A percentile compares a stretch with the other conserved stretches of the same genome.
Evolutionary conservation across 1,284 basidiomycete genomes (phyloP).

Genomic region (Cerioporus squamosus): DNA sequence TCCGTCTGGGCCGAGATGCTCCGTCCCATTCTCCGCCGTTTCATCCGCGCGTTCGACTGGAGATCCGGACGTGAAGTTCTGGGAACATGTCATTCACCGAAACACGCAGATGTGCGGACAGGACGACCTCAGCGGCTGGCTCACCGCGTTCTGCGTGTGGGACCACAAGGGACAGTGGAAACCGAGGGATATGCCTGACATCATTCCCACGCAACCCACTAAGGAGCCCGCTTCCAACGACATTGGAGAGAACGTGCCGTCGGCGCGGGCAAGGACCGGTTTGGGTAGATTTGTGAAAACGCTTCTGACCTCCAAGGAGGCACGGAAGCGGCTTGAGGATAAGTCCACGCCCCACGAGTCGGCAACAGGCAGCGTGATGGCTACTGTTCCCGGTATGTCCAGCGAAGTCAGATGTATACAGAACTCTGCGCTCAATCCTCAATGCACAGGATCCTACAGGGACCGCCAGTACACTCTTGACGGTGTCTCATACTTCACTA

Average conservation of each 20-base stretch:
- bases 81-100: slow-evolving; percentile 35
- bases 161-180: slow-evolving; percentile 35
- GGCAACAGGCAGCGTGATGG: too few species aligned
- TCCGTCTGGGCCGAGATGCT: slow-evolving; percentile 40
- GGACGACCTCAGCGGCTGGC: slow-evolving; percentile 39
- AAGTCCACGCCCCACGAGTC: too few species aligned
- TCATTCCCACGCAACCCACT: not conserved
- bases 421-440: too few species aligned
- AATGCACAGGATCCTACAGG: too few species aligned
- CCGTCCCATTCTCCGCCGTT: slow-evolving; percentile 38
- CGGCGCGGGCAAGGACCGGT: too few species aligned
- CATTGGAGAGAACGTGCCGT: too few species aligned
- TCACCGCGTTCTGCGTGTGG: slow-evolving; percentile 46
- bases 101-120: slow-evolving; percentile 22
- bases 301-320: too few species aligned
- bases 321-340: too few species aligned
- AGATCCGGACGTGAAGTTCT: slow-evolving; percentile 39
- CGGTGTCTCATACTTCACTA: slow-evolving; percentile 39
- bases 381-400: too few species aligned
- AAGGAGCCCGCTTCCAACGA: not conserved
- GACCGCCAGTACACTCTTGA: slow-evolving; percentile 29
- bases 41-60: slow-evolving; percentile 42
- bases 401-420: too few species aligned
- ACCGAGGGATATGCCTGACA: slow-evolving; percentile 14
- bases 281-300: too few species aligned